Evolutionary conservation across 495 filamentous ascomycete genomes (phyloP).

Genomic region (Xylaria cubensis): DNA sequence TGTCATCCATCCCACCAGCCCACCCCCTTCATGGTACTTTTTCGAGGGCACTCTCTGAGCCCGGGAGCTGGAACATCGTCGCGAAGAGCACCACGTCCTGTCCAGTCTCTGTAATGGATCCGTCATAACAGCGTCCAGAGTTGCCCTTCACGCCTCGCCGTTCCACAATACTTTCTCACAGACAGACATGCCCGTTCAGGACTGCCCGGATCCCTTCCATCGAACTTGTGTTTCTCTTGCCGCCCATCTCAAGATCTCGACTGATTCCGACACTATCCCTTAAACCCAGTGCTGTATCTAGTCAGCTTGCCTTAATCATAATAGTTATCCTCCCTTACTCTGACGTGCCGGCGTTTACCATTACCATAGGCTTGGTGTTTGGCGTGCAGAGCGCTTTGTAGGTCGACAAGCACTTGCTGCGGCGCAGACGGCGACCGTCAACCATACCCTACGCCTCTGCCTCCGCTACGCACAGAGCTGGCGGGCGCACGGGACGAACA

Average conservation of each 20-base stretch:
- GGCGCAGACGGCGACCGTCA: not conserved
- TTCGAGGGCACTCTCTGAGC: slow-evolving; percentile 13
- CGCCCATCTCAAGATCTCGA: not conserved
- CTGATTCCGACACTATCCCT: not conserved
- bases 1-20: slow-evolving; percentile 34
- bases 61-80: slow-evolving; percentile 15
- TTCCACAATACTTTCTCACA: slow-evolving; percentile 21
- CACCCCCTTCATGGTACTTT: slow-evolving; percentile 25
- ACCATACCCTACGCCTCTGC: slow-evolving; percentile 1
- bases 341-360: not conserved
- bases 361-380: not conserved
- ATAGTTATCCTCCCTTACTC: slow-evolving; percentile 9
- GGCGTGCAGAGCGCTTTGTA: not conserved
- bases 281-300: slow-evolving; percentile 5
- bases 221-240: slow-evolving; percentile 29
- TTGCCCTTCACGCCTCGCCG: slow-evolving; percentile 18
- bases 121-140: slow-evolving; percentile 17
- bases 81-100: slow-evolving; percentile 11
- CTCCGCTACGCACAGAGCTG: slow-evolving; percentile 26
- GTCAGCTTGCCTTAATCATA: slow-evolving; percentile 23
- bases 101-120: slow-evolving; percentile 27
- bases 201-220: slow-evolving; percentile 25
- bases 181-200: slow-evolving; percentile 37
- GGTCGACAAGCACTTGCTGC: slow-evolving; percentile 15
- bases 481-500: slow-evolving; percentile 27